These are phyloP conservation scores for Coemansia pectinata DNA, from an alignment of 192 early-diverging fungal species.

Conservation along the genomic window DNA sequence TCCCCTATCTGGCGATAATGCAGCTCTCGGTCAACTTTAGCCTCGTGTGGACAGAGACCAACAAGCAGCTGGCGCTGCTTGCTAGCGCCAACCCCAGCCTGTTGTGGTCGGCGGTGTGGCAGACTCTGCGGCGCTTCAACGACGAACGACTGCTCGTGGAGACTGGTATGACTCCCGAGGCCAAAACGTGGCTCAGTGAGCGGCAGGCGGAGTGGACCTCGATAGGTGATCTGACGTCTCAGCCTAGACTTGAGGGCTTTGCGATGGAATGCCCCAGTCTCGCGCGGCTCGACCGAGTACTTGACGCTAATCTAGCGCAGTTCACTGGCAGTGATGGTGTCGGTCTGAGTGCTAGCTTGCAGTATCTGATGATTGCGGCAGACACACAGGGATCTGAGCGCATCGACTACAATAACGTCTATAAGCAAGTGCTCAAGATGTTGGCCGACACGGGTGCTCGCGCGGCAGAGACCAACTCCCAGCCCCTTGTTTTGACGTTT, in stretches of 20 bases:
- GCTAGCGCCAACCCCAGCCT: constrained; percentile 56
- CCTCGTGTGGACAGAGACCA: constrained; percentile 80
- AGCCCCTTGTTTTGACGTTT: constrained; percentile 64
- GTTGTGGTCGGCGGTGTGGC: constrained; percentile 66
- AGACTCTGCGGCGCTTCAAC: constrained; percentile 59
- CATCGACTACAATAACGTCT: constrained; percentile 74
- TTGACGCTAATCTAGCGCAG: constrained; percentile 5
- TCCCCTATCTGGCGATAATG: constrained; percentile 63
- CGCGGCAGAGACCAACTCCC: constrained; percentile 65
- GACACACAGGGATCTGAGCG: constrained; percentile 43
- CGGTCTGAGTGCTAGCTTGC: not conserved
- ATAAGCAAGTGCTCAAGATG: constrained; percentile 61
- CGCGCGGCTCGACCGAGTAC: constrained; percentile 29
- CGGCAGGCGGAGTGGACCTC: constrained; percentile 12
- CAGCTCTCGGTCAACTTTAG: constrained; percentile 81
- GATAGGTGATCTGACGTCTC: constrained; percentile 5
- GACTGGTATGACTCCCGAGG: constrained; percentile 41
- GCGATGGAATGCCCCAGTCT: constrained; percentile 39
- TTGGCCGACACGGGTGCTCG: constrained; percentile 59
- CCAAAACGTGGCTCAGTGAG: constrained; percentile 25
- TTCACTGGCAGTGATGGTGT: not conserved
- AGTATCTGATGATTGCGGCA: constrained; percentile 15
- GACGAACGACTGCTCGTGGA: constrained; percentile 62
- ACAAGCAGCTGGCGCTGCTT: constrained; percentile 58
- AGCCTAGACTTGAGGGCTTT: constrained; percentile 41